These are phyloP conservation scores for Phyllostachys edulis DNA, from an alignment of 176 grass and related monocot genomes.

Conservation along the genomic window DNA sequence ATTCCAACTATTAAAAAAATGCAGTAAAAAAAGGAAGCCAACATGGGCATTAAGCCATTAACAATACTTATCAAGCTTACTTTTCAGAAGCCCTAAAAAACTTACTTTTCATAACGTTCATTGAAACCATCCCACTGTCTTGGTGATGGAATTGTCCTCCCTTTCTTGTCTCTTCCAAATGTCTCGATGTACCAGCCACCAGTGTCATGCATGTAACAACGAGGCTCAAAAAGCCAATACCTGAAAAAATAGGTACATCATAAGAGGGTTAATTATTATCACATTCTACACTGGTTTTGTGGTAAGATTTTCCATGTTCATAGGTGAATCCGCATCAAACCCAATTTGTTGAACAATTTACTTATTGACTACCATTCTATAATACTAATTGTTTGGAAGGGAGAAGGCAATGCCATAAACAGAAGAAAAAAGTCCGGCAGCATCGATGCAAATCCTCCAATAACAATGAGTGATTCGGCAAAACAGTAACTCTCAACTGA, in stretches of 20 bases:
- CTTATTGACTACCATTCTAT: not conserved
- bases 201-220: constrained; percentile 85
- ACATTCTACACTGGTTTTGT: not conserved
- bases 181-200: constrained; percentile 98
- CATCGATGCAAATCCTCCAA: not conserved
- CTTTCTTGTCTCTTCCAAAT: constrained; percentile 78
- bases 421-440: not conserved
- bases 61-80: constrained; percentile 46
- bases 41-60: not conserved
- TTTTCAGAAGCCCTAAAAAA: constrained; percentile 35
- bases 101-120: constrained; percentile 79
- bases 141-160: constrained; percentile 55
- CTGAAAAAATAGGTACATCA: constrained; percentile 40
- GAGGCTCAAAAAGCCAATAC: constrained; percentile 97
- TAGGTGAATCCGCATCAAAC: not conserved
- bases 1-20: not conserved
- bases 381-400: not conserved
- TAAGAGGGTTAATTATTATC: not conserved
- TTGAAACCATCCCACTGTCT: constrained; percentile 78
- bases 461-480: not conserved
- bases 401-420: not conserved
- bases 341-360: not conserved
- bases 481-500: constrained; percentile 6
- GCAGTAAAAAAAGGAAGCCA: not conserved
- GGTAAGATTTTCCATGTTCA: not conserved